These are phyloP conservation scores for Phoma sp. DNA, from an alignment of 2,329 filamentous ascomycete species.

Conservation along the genomic window DNA sequence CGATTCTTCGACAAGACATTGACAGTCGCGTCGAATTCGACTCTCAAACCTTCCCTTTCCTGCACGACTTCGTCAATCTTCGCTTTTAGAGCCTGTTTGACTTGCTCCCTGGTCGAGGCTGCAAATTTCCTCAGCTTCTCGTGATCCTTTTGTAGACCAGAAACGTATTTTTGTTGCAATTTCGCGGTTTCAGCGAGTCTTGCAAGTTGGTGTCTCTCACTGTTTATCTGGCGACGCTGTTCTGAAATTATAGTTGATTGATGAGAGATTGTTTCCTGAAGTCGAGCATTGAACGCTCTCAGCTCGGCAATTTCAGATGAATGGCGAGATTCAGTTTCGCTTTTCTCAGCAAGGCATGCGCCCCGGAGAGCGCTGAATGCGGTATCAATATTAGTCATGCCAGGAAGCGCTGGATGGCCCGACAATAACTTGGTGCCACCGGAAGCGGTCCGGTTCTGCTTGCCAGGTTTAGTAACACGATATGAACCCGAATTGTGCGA, in stretches of 20 bases:
- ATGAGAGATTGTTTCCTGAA: constrained; percentile 14
- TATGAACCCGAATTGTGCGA: too few relatives aligned
- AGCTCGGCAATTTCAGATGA: constrained; percentile 3
- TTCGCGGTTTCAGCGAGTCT: constrained; percentile 23
- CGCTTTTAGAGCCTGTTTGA: constrained; percentile 16
- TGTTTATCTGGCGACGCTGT: constrained; percentile 11
- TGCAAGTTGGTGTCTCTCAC: constrained; percentile 3
- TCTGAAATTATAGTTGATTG: constrained; percentile 19
- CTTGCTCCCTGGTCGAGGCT: constrained; percentile 21
- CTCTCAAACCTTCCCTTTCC: constrained; percentile 28
- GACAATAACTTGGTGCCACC: too few relatives aligned
- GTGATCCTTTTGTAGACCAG: constrained; percentile 39
- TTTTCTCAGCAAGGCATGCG: not conserved
- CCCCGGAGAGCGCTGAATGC: not conserved
- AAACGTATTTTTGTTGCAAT: constrained; percentile 31
- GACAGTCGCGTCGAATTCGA: constrained; percentile 20
- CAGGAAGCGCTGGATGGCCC: too few relatives aligned
- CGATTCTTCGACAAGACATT: constrained; percentile 19
- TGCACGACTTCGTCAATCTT: constrained; percentile 28
- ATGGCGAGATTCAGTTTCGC: not conserved
- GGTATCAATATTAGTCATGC: not conserved
- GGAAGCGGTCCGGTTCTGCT: too few relatives aligned
- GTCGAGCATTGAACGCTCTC: constrained; percentile 10
- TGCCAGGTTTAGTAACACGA: too few relatives aligned
- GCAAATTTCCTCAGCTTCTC: constrained; percentile 25